Evolutionary conservation across 306 rosid species (phyloP).

Genomic region (Cicer arietinum): DNA sequence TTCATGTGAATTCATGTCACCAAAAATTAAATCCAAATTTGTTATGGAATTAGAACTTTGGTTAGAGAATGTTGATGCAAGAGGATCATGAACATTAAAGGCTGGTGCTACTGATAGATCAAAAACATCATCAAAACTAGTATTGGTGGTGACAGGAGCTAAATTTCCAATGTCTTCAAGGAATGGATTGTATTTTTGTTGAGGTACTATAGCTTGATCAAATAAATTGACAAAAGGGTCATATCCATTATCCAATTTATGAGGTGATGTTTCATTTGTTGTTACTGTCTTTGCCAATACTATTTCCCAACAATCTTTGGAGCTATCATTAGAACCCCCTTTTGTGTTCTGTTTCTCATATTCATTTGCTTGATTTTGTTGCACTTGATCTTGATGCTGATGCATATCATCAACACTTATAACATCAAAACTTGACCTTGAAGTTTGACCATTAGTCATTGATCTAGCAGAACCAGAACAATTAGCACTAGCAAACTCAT

Average conservation of each 20-base stretch:
- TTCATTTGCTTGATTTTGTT: conserved; percentile 18
- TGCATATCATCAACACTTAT: conserved; percentile 43
- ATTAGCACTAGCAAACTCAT: conserved; percentile 41
- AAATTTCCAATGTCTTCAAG: conserved; percentile 48
- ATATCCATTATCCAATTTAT: conserved; percentile 36
- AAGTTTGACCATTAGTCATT: conserved; percentile 9
- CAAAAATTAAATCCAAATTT: conserved; percentile 31
- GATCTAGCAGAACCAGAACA: conserved; percentile 43
- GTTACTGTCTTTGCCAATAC: conserved; percentile 54
- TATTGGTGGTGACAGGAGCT: conserved; percentile 10
- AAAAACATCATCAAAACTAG: conserved; percentile 25
- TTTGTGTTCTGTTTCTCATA: conserved; percentile 4
- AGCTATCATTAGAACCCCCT: not conserved
- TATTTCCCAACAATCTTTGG: conserved; percentile 64
- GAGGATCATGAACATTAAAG: conserved; percentile 22
- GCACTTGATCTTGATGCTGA: conserved; percentile 13
- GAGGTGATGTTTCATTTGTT: conserved; percentile 19
- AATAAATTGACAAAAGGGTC: conserved; percentile 39
- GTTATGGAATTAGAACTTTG: conserved; percentile 15
- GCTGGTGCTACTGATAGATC: conserved; percentile 23
- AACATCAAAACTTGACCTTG: conserved; percentile 38
- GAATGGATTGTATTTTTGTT: conserved; percentile 70
- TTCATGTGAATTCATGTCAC: conserved; percentile 11
- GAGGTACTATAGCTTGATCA: conserved; percentile 43
- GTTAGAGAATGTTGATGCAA: conserved; percentile 21